These are phyloP conservation scores for Fusarium goolgardi DNA, from an alignment of 2,329 filamentous ascomycete species.

Conservation along the genomic window DNA sequence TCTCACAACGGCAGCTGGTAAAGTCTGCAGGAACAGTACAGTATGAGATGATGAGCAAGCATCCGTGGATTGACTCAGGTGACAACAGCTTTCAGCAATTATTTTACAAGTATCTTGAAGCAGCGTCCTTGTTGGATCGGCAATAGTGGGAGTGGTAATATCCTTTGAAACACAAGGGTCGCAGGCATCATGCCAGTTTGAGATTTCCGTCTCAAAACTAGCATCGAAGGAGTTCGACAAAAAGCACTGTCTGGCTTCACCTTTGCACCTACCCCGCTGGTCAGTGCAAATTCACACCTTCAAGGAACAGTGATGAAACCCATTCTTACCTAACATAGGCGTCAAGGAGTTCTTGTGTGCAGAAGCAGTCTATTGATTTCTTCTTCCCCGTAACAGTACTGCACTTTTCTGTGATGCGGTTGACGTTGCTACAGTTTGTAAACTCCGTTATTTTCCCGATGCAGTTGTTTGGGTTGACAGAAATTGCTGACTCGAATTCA, in stretches of 20 bases:
- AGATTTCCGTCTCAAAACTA: background rate
- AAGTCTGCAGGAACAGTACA: background rate
- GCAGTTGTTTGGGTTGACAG: background rate
- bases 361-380: background rate
- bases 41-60: background rate
- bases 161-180: background rate
- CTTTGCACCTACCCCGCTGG: background rate
- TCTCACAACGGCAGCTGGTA: background rate
- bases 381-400: background rate
- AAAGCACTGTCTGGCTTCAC: background rate
- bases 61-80: background rate
- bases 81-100: background rate
- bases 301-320: background rate
- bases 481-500: background rate
- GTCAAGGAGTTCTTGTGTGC: background rate
- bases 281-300: background rate
- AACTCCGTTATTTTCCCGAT: background rate
- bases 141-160: background rate
- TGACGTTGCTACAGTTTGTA: background rate
- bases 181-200: background rate
- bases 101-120: background rate
- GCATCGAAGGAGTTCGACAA: background rate
- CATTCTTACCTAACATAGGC: background rate
- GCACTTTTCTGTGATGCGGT: background rate
- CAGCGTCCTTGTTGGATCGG: background rate